Evolutionary conservation across 169 alveolate genomes (phyloP).

Genomic region (Plasmodium gaboni): DNA sequence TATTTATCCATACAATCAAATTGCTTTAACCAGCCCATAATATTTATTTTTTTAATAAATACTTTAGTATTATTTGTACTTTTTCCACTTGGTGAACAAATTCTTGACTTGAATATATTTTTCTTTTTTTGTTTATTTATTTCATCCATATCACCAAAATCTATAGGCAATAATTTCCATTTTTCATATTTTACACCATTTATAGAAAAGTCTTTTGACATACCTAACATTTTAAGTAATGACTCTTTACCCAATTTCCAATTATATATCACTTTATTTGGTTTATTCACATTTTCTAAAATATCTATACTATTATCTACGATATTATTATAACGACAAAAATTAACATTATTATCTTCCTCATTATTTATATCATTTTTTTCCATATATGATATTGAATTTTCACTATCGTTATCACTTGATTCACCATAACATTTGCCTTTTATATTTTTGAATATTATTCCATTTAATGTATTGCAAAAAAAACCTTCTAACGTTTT

Average conservation of each 20-base stretch:
- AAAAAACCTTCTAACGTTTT: no score
- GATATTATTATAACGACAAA: no score
- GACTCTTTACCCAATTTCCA: not conserved
- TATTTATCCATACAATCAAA: slow-evolving; percentile 79
- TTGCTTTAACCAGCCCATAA: slow-evolving; percentile 83
- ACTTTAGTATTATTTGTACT: slow-evolving; percentile 50
- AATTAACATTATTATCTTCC: no score
- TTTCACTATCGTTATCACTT: no score
- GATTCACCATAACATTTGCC: no score
- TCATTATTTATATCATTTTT: no score
- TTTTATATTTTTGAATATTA: no score
- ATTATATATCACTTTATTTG: slow-evolving; percentile 4
- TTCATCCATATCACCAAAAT: slow-evolving; percentile 78
- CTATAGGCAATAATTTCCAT: slow-evolving; percentile 73
- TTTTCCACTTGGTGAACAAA: slow-evolving; percentile 21
- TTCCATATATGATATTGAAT: no score
- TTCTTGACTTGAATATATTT: slow-evolving; percentile 75
- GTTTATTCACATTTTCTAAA: no score
- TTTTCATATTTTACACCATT: slow-evolving; percentile 78
- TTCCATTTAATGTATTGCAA: no score
- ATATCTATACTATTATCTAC: no score
- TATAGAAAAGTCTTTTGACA: slow-evolving; percentile 48
- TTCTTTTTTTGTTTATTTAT: slow-evolving; percentile 80
- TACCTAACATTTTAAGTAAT: slow-evolving; percentile 3
- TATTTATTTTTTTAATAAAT: slow-evolving; percentile 83